phyloP scores from a whole-genome alignment of 2,329 filamentous ascomycete genomes.

The Penicillium sp. region DNA sequence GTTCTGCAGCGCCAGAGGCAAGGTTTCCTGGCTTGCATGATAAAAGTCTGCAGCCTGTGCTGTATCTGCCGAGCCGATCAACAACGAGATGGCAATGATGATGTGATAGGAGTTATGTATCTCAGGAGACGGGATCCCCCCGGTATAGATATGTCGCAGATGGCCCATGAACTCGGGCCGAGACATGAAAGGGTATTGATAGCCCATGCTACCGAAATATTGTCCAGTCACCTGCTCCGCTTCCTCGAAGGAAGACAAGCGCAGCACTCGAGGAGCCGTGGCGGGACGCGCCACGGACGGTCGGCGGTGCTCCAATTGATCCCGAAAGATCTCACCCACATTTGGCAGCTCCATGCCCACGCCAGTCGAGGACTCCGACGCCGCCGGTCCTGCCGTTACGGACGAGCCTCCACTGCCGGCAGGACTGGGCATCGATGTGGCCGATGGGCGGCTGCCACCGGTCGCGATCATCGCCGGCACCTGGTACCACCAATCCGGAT shows the following conservation, averaged over 20 bases:
- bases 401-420: constrained; percentile 20
- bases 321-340: constrained; percentile 41
- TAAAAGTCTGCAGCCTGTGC: constrained; percentile 37
- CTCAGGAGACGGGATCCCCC: constrained; percentile 34
- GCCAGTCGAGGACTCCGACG: constrained; percentile 19
- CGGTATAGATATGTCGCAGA: constrained; percentile 36
- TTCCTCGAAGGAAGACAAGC: constrained; percentile 36
- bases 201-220: constrained; percentile 41
- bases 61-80: constrained; percentile 35
- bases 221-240: constrained; percentile 32
- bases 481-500: constrained; percentile 40
- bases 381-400: constrained; percentile 15
- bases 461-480: constrained; percentile 37
- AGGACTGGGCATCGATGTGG: constrained; percentile 21
- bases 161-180: constrained; percentile 35
- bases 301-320: constrained; percentile 39
- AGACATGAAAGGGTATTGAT: constrained; percentile 40
- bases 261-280: constrained; percentile 33
- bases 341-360: constrained; percentile 37
- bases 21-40: constrained; percentile 34
- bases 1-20: constrained; percentile 37
- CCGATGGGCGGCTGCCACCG: constrained; percentile 21
- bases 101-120: constrained; percentile 39
- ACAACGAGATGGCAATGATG: constrained; percentile 35
- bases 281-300: constrained; percentile 35